Evolutionary conservation across 805 yeast species (phyloP), one percentile per base, ranked within the genome.

Genomic region (Candida hispaniensis): DNA sequence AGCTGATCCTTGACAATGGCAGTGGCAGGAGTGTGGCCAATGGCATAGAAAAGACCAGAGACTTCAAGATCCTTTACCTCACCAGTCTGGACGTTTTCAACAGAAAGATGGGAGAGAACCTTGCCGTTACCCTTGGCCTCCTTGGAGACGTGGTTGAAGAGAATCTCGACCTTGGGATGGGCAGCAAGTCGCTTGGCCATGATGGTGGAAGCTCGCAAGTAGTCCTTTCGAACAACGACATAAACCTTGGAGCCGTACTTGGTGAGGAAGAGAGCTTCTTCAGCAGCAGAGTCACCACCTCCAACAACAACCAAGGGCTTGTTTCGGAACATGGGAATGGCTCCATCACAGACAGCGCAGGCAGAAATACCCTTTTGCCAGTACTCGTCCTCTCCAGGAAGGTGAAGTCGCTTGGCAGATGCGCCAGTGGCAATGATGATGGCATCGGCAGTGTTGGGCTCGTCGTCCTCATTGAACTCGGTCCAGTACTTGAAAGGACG

Each of bases 351-450:
- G 44, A 91, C 98, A 24, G 99, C 99, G 69, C 99, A 91, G 11
- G 99, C 99, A 48, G 94, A 81, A 48, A 91, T 91, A 60, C 99
- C 99, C 59, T 79, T 79, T 68, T 91, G 99, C 99, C 99, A 91
- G 73, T 91, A 91, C 20, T 71, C 70, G 47, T 91, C 97, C 66
- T 91, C 98, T 51, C 99, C 99, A 41, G 96, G 94, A 43, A 91
- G 66, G 56, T 71, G 63, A 63, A 91, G 70, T 67, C 98, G 81
- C 70, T 78, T 83, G 41, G 99, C 99, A 24, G 94, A 79, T 14
- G 99, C 99, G 56, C 99, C 99, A 30, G 99, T 91, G 47, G 98
- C 94, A 44, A 91, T 60, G 47, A 91, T 75, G 35, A 91, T 74
- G 19, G 96, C 80, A 52, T 91, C 98, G 18, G 96, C 77, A 41